Evolutionary conservation across 306 rosid genomes (phyloP).

Genomic region (Quercus gilva): DNA sequence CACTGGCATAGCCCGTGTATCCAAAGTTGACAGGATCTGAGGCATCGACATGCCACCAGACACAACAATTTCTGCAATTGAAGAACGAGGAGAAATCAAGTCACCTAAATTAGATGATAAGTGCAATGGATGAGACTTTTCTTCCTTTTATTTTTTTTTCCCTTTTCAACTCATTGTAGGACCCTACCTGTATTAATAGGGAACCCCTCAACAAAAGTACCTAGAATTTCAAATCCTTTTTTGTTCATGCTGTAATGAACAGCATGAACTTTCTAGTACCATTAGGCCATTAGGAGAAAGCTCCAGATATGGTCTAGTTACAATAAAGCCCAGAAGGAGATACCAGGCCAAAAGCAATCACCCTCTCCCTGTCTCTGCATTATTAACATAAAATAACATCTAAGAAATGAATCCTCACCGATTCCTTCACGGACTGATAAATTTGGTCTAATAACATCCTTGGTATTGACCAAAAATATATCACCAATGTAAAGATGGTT

Average conservation of each 20-base stretch:
- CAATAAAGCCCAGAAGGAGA: neutral
- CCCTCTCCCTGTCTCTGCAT: slow-evolving; percentile 3
- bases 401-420: slow-evolving; percentile 50
- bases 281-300: neutral
- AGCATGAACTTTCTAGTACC: neutral
- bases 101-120: neutral
- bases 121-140: neutral
- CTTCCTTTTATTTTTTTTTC: neutral
- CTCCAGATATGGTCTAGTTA: neutral
- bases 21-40: slow-evolving; percentile 62
- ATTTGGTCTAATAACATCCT: slow-evolving; percentile 82
- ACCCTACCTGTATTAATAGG: neutral
- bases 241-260: neutral
- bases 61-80: slow-evolving; percentile 79
- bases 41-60: slow-evolving; percentile 99
- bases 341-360: neutral
- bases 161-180: neutral
- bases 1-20: slow-evolving; percentile 42
- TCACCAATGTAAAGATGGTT: slow-evolving; percentile 93
- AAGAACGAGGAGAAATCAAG: slow-evolving; percentile 11
- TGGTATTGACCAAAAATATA: slow-evolving; percentile 67
- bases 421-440: slow-evolving; percentile 93
- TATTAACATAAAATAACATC: slow-evolving; percentile 16
- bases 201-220: neutral
- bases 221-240: neutral